Conservation (phyloP, 225 moss, liverwort and hornwort species). For the Physcomitrellopsis africana region DNA sequence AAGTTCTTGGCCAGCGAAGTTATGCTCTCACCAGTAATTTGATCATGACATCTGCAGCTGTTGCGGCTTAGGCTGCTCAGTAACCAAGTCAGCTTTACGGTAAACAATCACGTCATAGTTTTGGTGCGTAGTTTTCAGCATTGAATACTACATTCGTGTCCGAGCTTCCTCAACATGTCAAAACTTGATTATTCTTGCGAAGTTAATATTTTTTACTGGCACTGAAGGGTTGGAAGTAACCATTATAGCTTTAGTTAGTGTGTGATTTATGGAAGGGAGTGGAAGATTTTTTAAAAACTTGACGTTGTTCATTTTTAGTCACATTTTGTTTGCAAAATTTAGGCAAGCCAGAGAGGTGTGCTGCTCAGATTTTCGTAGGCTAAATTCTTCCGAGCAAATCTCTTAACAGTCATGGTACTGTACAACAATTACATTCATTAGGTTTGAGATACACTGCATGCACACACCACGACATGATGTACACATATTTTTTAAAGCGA, state of each 20-base stretch:
- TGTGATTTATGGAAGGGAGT: neutral
- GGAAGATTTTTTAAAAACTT: neutral
- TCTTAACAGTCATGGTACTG: no score
- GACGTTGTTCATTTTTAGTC: neutral
- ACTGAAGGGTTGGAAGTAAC: neutral
- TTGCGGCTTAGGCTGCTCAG: slow-evolving; percentile 36
- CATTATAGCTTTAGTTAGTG: neutral
- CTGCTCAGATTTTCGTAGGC: slow-evolving; percentile 26
- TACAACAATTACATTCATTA: no score
- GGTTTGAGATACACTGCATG: no score
- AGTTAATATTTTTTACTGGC: neutral
- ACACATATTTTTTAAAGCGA: no score
- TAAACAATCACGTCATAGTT: slow-evolving; percentile 39
- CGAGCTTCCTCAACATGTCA: slow-evolving; percentile 9
- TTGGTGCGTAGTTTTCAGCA: slow-evolving; percentile 22
- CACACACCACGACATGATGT: no score
- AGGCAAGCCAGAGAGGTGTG: slow-evolving; percentile 34
- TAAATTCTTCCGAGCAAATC: no score
- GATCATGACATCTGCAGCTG: slow-evolving; percentile 70
- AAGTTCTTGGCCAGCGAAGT: slow-evolving; percentile 70
- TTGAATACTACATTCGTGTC: slow-evolving; percentile 25
- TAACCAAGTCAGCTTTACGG: slow-evolving; percentile 44
- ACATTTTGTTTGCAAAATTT: slow-evolving; percentile 38
- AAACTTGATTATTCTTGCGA: slow-evolving; percentile 4
- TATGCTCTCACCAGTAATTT: slow-evolving; percentile 85